These are phyloP conservation scores for Lophium mytilinum DNA, from an alignment of 495 filamentous ascomycete species.

Conservation along the genomic window DNA sequence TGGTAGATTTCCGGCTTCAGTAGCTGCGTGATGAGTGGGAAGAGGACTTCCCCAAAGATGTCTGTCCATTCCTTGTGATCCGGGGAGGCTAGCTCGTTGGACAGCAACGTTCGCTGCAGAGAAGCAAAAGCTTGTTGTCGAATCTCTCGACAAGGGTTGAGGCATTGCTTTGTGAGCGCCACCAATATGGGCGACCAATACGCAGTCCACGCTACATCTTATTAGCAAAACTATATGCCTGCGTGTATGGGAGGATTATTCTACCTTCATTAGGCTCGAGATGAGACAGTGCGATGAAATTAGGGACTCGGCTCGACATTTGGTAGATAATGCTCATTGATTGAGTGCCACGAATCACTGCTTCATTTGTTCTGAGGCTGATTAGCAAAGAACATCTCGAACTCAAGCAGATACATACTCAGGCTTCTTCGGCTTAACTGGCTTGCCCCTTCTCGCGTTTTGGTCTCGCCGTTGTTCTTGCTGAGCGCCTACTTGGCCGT, in stretches of 20 bases:
- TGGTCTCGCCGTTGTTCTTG: conserved; percentile 73
- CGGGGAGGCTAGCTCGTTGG: conserved; percentile 63
- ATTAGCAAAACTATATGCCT: conserved; percentile 1
- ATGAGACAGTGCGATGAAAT: conserved; percentile 85
- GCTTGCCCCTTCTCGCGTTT: conserved; percentile 42
- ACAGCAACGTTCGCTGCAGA: conserved; percentile 78
- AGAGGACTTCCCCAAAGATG: conserved; percentile 90
- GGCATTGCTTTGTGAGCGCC: conserved; percentile 78
- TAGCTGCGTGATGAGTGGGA: conserved; percentile 82
- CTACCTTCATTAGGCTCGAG: conserved; percentile 77
- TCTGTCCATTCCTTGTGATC: conserved; percentile 88
- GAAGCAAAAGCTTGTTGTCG: conserved; percentile 80
- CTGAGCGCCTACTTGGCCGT: conserved; percentile 69
- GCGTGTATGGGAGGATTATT: conserved; percentile 5
- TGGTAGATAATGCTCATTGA: conserved; percentile 72
- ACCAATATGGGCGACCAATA: conserved; percentile 97
- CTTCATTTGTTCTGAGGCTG: conserved; percentile 57
- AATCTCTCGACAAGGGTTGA: conserved; percentile 92
- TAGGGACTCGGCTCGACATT: conserved; percentile 70
- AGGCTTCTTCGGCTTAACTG: conserved; percentile 36
- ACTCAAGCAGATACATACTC: conserved; percentile 15
- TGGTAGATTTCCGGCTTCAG: conserved; percentile 95
- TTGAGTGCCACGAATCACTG: conserved; percentile 69
- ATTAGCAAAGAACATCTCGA: conserved; percentile 19
- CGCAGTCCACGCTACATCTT: conserved; percentile 72